Conservation (phyloP, 148 eudicot species). For the Drosera capensis region DNA sequence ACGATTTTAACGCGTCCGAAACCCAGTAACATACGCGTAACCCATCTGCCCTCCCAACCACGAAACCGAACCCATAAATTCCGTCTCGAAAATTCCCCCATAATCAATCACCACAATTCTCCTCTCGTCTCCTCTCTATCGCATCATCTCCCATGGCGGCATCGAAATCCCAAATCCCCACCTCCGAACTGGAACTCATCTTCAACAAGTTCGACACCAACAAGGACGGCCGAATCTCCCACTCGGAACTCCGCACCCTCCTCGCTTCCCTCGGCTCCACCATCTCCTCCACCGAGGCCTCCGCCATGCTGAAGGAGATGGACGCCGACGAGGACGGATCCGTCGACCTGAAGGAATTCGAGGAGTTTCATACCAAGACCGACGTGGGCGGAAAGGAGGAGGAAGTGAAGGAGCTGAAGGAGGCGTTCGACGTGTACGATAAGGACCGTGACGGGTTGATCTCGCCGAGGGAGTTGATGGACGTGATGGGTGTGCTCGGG, state of each 20-base stretch:
- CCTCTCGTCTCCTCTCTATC: too few species aligned
- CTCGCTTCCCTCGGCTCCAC: slow-evolving; percentile 8
- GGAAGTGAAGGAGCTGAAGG: slow-evolving; percentile 30
- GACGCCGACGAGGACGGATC: slow-evolving; percentile 74
- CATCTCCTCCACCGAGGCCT: slow-evolving; percentile 10
- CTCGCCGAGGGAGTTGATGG: slow-evolving; percentile 46
- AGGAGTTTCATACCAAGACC: slow-evolving; percentile 36
- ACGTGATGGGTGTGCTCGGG: slow-evolving; percentile 42
- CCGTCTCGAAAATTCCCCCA: too few species aligned
- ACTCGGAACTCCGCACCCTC: slow-evolving; percentile 8
- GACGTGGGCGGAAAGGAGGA: slow-evolving; percentile 13
- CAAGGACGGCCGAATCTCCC: slow-evolving; percentile 8
- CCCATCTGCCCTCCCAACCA: too few species aligned
- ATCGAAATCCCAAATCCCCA: too few species aligned
- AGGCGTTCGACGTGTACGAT: slow-evolving; percentile 59
- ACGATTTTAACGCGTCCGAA: too few species aligned
- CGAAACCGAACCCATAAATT: too few species aligned
- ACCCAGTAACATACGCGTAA: too few species aligned
- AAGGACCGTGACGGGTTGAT: slow-evolving; percentile 54
- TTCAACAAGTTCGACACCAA: slow-evolving; percentile 9
- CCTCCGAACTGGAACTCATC: too few species aligned
- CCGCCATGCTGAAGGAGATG: slow-evolving; percentile 52
- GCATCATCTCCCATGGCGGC: too few species aligned
- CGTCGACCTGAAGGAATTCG: slow-evolving; percentile 53
- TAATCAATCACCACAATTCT: too few species aligned